phyloP scores from a whole-genome alignment of 2,329 filamentous ascomycete genomes.

The Parasarocladium wereldwijsianum region DNA sequence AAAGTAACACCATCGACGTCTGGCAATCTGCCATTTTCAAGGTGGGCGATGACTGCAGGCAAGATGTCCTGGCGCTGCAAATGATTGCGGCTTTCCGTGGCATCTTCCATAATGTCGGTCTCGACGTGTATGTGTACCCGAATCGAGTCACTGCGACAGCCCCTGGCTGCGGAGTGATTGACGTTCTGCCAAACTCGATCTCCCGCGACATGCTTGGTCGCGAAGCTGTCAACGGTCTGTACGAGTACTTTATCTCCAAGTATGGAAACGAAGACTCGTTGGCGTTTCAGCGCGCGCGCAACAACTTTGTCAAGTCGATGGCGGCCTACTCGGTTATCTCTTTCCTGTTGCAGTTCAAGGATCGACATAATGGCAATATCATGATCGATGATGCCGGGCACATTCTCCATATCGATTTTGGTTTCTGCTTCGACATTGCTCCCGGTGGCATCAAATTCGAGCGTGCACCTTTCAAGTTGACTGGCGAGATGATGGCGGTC shows the following conservation, averaged over 20 bases:
- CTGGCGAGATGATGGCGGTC: constrained; percentile 94
- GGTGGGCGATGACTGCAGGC: constrained; percentile 93
- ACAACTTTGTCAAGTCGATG: constrained; percentile 99
- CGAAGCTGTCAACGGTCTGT: constrained; percentile 93
- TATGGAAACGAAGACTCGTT: constrained; percentile 95
- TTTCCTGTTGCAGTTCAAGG: constrained; percentile 96
- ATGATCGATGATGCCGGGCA: constrained; percentile 98
- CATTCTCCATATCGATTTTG: constrained; percentile 97
- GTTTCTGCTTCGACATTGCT: constrained; percentile 98
- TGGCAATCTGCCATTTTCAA: constrained; percentile 99
- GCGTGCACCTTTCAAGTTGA: constrained; percentile 95
- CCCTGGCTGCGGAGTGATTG: constrained; percentile 93
- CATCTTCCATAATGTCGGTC: constrained; percentile 87
- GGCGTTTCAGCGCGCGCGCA: constrained; percentile 85
- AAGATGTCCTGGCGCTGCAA: constrained; percentile 90
- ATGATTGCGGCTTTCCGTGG: constrained; percentile 97
- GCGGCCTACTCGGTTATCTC: constrained; percentile 96
- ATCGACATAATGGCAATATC: constrained; percentile 98
- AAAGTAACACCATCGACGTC: constrained; percentile 55
- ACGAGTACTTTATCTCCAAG: constrained; percentile 95
- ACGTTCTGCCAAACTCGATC: constrained; percentile 94
- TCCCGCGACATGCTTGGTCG: constrained; percentile 97
- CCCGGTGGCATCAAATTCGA: constrained; percentile 96
- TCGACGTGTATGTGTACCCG: constrained; percentile 94
- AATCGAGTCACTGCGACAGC: constrained; percentile 96